Evolutionary conservation across 257 asterid species (phyloP), one percentile per base, ranked within the genome.

Genomic region (Euphrasia confusa): DNA sequence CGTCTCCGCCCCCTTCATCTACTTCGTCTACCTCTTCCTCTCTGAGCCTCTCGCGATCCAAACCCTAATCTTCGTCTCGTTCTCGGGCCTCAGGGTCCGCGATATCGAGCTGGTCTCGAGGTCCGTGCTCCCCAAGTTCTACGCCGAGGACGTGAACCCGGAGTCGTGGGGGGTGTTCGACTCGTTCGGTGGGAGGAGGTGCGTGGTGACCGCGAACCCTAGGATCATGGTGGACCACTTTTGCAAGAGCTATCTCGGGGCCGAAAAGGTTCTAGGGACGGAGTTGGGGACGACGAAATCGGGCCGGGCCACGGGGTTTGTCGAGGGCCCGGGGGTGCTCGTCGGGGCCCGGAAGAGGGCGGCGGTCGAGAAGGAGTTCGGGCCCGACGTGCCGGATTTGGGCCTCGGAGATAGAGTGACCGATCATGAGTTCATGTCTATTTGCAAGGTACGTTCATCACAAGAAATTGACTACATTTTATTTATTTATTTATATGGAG

Each of bases 351-450:
- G 66, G 10, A 89, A 86, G 78, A 79, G 69, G 30, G 62, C 14
- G 15, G 93, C 93, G 6, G 14, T 92, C 14, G 49, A 83, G 1
- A 73, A 67, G 3, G 98, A 92, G 67, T 83, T 83, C 35, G 97
- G 96, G 0, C 52, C 69, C 2, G 39, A 76, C 14, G 66, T 80
- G 59, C 98, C 98, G 5, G 84, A 92, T 83, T 63, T 92, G 61
- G 98, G 96, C 0, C 85, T 92, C 3, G 98, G 98, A n/a, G 96
- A 92, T 78, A 78, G 93, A 68, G 85, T 80, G 58, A 77, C 89
- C 3, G 98, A 89, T 75, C 83, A 80, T 21, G 84, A 79, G 35
- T 89, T 86, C 84, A 89, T 92, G 93, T 81, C 97, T 65, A 61
- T 89, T 17, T 92, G 97, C 84, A 89, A 92, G 98, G 98, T 90